These are phyloP conservation scores for Pleurotus djamor DNA, from an alignment of 768 basidiomycete species.

Conservation along the genomic window DNA sequence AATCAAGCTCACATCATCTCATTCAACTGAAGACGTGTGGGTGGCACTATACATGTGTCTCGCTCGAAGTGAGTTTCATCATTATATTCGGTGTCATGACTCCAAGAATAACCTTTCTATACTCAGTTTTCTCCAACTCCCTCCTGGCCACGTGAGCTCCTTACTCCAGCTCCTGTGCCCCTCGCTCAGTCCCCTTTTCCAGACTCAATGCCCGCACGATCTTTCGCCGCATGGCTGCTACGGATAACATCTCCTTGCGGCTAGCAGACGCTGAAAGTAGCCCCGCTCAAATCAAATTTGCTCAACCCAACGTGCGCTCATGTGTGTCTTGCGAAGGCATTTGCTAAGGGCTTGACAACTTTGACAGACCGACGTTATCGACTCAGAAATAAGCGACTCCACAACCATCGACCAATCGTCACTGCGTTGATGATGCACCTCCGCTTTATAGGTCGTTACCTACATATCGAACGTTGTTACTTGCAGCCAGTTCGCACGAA, in stretches of 20 bases:
- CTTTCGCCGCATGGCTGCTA: not conserved
- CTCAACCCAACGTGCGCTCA: not conserved
- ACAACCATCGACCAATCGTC: not conserved
- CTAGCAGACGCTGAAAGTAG: not conserved
- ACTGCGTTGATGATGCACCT: too few species aligned
- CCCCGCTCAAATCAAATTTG: not conserved
- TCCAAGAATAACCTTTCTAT: not conserved
- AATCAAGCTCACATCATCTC: too few species aligned
- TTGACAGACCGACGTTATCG: not conserved
- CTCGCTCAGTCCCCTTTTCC: not conserved
- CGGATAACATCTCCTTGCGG: not conserved
- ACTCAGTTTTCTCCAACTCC: constrained; percentile 6
- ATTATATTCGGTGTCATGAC: not conserved
- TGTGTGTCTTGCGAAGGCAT: not conserved
- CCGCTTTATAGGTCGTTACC: too few species aligned
- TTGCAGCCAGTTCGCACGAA: too few species aligned
- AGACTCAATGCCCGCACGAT: constrained; percentile 3
- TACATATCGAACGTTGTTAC: too few species aligned
- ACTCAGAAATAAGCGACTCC: not conserved
- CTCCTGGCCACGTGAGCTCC: constrained; percentile 3
- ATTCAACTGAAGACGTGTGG: constrained; percentile 2
- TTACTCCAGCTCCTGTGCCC: too few species aligned
- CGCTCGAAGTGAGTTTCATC: not conserved
- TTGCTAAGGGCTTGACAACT: not conserved
- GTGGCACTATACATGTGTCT: constrained; percentile 7